Evolutionary conservation across 1,139 yeast species (phyloP), one percentile per base, ranked within the genome.

Genomic region (Zygosaccharomyces pseudobailii): DNA sequence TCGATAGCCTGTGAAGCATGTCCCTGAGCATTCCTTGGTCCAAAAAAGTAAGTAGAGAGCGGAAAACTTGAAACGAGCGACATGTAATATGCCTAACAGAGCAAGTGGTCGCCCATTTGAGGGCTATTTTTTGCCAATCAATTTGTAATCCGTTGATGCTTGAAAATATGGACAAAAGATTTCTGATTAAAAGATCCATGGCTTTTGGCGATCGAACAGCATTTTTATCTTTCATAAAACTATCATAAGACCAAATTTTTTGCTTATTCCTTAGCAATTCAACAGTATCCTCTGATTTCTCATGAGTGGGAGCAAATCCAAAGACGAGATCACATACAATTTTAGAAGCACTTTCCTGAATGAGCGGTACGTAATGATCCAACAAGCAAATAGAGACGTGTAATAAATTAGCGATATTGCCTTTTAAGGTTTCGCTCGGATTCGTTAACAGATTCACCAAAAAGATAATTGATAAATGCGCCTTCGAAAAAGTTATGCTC

Each of bases 81-180:
- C 98, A 92, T 0, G 99, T 98, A 60, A 92, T 80, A 64, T 94
- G 99, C 58, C 97, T 77, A 0, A 92, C 98, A 2, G 97, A 95
- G 70, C 98, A 92, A 1, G 96, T 83, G 0, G 98, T 92, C 0
- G 98, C 97, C 98, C 98, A 94, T 33, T 76, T 75, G 40, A 94
- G 72, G 0, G 97, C 87, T 2, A 80, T 81, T 41, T 84, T 71
- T 44, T 95, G 84, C 98, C 98, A 88, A 46, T 83, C 84, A 43
- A 78, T 78, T 58, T 84, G 94, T 24, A 90, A 70, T 3, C 73
- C 74, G 1, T 82, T 80, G 0, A 68, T 56, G 0, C 72, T 71
- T 3, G 75, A 63, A 59, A 89, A 80, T 1, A 86, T 74, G 25
- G 75, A 77, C 34, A 89, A 63, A 2, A 85, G 74, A 48, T 79